phyloP scores from a whole-genome alignment of 371 early-diverging fungal species.

The Lichtheimia ornata region DNA sequence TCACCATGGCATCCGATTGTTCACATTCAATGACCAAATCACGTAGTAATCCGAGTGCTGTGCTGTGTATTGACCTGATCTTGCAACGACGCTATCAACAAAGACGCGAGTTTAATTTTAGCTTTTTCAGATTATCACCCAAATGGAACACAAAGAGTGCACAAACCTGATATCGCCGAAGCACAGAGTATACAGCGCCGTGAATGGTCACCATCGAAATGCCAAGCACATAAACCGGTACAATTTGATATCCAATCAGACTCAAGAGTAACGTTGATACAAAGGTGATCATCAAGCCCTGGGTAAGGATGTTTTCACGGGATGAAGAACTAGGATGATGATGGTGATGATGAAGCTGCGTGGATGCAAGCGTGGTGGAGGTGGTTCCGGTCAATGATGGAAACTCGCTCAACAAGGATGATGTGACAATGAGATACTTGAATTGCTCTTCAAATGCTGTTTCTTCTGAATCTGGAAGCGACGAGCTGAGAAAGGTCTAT shows the following conservation, averaged over 20 bases:
- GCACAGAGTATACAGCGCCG: constrained; percentile 6
- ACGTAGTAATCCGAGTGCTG: constrained; percentile 31
- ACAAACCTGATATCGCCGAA: constrained; percentile 14
- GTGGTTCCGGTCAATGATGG: constrained; percentile 23
- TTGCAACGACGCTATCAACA: constrained; percentile 31
- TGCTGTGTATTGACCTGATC: constrained; percentile 32
- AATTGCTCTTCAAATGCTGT: constrained; percentile 61
- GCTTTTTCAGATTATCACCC: neutral
- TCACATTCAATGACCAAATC: constrained; percentile 31
- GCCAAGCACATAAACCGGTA: neutral
- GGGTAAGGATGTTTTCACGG: neutral
- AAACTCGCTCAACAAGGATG: constrained; percentile 46
- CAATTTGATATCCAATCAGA: constrained; percentile 2
- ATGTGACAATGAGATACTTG: constrained; percentile 57
- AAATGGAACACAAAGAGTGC: neutral
- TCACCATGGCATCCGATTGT: constrained; percentile 26
- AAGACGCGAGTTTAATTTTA: neutral
- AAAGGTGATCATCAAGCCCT: constrained; percentile 1
- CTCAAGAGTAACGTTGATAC: constrained; percentile 15
- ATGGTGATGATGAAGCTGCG: neutral
- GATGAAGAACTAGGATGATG: neutral
- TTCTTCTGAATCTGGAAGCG: constrained; percentile 49
- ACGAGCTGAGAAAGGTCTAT: constrained; percentile 45
- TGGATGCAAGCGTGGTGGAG: neutral
- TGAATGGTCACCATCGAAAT: neutral